Conservation (phyloP, 140 eudicot genomes). For the Ambrosia hybrid region DNA sequence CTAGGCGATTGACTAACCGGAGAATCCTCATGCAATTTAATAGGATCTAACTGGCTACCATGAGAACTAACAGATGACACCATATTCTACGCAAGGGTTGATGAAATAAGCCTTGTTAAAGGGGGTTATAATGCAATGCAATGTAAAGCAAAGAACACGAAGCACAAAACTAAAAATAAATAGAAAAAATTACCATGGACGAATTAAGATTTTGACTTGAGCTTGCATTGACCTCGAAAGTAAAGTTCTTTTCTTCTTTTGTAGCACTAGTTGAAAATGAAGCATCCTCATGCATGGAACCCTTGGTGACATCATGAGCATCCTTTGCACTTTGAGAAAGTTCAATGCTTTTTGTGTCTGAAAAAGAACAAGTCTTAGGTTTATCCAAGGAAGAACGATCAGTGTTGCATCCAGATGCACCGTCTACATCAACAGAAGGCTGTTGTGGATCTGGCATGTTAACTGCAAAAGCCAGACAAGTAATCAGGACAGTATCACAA, state of each 20-base stretch:
- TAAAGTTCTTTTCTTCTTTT: constrained; percentile 50
- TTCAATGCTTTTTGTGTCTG: constrained; percentile 34
- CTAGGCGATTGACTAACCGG: constrained; percentile 39
- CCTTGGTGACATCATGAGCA: constrained; percentile 27
- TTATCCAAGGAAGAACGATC: constrained; percentile 26
- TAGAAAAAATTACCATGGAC: constrained; percentile 38
- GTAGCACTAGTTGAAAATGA: not conserved
- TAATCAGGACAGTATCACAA: constrained; percentile 23
- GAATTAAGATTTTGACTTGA: constrained; percentile 39
- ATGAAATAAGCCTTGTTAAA: constrained; percentile 1
- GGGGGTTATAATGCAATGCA: not conserved
- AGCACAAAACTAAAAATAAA: not conserved
- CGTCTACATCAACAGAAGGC: constrained; percentile 31
- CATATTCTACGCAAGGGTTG: constrained; percentile 34
- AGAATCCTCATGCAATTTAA: constrained; percentile 37
- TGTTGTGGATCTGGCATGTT: constrained; percentile 25
- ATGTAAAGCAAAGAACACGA: not conserved
- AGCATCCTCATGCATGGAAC: not conserved
- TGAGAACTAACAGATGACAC: constrained; percentile 44
- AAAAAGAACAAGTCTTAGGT: constrained; percentile 32
- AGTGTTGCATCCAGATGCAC: constrained; percentile 24
- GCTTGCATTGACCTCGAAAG: constrained; percentile 54
- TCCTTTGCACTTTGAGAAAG: constrained; percentile 36
- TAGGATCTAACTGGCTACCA: constrained; percentile 35
- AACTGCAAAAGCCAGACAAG: constrained; percentile 31